A percentile compares a stretch with the other conserved stretches of the same genome.
Conservation (phyloP, 2,329 filamentous ascomycete genomes). For the Diplodia corticola region DNA sequence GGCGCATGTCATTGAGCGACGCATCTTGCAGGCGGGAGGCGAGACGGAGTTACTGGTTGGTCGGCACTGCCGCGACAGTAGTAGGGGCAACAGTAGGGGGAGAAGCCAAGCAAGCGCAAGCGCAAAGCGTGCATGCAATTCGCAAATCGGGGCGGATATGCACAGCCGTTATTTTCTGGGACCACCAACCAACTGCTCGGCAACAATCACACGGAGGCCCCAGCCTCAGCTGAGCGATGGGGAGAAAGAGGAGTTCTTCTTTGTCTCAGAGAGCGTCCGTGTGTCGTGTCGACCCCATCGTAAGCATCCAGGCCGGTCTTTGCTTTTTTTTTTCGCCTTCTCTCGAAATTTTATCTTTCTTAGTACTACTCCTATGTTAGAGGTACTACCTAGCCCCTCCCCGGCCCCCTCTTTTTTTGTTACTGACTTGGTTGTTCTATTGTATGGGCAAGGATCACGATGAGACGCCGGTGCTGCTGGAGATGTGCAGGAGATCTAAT, state of each 20-base stretch:
- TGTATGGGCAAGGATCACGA: neutral
- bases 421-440: neutral
- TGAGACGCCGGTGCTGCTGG: neutral
- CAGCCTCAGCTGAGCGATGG: neutral
- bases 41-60: neutral
- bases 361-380: neutral
- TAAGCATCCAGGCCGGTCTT: neutral
- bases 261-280: neutral
- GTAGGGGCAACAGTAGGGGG: no score
- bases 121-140: neutral
- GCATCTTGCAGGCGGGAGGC: neutral
- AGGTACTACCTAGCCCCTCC: neutral
- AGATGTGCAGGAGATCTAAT: neutral
- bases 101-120: neutral
- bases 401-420: neutral
- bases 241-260: neutral
- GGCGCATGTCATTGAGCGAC: constrained; percentile 9
- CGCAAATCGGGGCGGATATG: neutral
- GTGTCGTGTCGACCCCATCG: neutral
- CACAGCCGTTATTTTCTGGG: neutral
- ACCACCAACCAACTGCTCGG: no score
- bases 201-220: neutral
- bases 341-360: neutral
- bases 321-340: neutral
- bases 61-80: neutral